phyloP scores from a whole-genome alignment of 495 filamentous ascomycete species.

The Neurospora sp. region DNA sequence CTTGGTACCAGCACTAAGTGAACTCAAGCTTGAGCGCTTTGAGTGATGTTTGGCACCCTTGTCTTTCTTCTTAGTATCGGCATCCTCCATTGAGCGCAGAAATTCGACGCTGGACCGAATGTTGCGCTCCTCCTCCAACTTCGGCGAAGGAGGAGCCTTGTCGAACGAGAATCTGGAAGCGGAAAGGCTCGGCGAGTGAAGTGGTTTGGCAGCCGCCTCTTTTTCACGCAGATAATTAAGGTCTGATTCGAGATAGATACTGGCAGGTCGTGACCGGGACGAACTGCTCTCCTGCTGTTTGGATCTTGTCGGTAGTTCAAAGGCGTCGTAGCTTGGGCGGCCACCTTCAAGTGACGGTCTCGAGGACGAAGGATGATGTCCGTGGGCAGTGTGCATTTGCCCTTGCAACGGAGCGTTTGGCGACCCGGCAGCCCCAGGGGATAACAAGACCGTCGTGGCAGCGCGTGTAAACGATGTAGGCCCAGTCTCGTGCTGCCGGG shows the following conservation, averaged over 20 bases:
- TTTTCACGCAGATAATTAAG: slow-evolving; percentile 62
- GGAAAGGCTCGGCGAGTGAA: slow-evolving; percentile 24
- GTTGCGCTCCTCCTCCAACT: slow-evolving; percentile 48
- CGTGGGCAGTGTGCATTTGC: slow-evolving; percentile 33
- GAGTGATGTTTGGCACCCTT: slow-evolving; percentile 61
- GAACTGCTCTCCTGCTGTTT: slow-evolving; percentile 9
- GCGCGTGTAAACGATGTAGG: slow-evolving; percentile 22
- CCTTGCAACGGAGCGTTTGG: slow-evolving; percentile 40
- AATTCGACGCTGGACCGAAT: slow-evolving; percentile 87
- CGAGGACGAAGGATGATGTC: slow-evolving; percentile 51
- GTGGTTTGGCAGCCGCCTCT: slow-evolving; percentile 34
- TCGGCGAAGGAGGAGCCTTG: slow-evolving; percentile 25
- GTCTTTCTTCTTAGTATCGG: slow-evolving; percentile 61
- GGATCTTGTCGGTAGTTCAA: slow-evolving; percentile 36
- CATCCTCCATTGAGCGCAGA: slow-evolving; percentile 65
- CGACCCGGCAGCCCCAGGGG: slow-evolving; percentile 13
- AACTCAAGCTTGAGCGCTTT: slow-evolving; percentile 76
- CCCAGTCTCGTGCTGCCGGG: slow-evolving; percentile 27
- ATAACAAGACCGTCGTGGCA: slow-evolving; percentile 11
- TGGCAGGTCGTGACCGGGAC: slow-evolving; percentile 30
- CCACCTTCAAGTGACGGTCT: slow-evolving; percentile 71
- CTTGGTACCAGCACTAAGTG: slow-evolving; percentile 64
- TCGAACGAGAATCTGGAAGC: slow-evolving; percentile 26
- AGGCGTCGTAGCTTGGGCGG: slow-evolving; percentile 52
- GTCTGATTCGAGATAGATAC: slow-evolving; percentile 70